These are phyloP conservation scores for Pyrrhoderma lamaoense DNA, from an alignment of 1,284 basidiomycete species.

Conservation along the genomic window DNA sequence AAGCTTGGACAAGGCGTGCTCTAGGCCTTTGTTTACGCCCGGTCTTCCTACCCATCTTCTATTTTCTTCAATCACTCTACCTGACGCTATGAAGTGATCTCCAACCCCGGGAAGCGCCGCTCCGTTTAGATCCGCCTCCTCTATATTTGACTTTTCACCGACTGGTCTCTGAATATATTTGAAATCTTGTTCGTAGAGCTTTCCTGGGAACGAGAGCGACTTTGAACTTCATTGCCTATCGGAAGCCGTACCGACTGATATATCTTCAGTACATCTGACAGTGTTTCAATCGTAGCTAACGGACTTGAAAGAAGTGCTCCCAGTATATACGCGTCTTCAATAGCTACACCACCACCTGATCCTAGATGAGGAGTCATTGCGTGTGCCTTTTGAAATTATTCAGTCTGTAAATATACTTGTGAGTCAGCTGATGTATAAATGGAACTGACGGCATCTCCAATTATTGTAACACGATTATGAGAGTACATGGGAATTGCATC, in stretches of 20 bases:
- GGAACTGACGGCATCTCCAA: constrained; percentile 18
- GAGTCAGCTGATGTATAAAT: neutral
- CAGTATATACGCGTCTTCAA: constrained; percentile 30
- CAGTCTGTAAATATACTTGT: neutral
- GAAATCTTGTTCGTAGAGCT: constrained; percentile 19
- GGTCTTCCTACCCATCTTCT: too few relatives aligned
- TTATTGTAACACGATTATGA: constrained; percentile 18
- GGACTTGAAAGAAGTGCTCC: constrained; percentile 29
- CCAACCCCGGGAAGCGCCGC: too few relatives aligned
- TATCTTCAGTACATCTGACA: constrained; percentile 26
- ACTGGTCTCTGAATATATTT: too few relatives aligned
- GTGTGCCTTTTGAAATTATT: constrained; percentile 14
- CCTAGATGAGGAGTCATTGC: constrained; percentile 20
- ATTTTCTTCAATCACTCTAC: too few relatives aligned
- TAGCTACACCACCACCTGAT: constrained; percentile 18
- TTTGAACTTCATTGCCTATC: constrained; percentile 26
- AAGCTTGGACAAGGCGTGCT: too few relatives aligned
- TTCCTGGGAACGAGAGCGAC: constrained; percentile 24
- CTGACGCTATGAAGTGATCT: too few relatives aligned
- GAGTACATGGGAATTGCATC: constrained; percentile 4
- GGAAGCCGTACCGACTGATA: constrained; percentile 34
- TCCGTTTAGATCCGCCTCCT: too few relatives aligned
- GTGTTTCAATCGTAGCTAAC: constrained; percentile 18
- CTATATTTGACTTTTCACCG: too few relatives aligned
- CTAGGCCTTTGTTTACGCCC: too few relatives aligned